These are phyloP conservation scores for Galeopsis tetrahit DNA, from an alignment of 257 asterid species.

Conservation along the genomic window DNA sequence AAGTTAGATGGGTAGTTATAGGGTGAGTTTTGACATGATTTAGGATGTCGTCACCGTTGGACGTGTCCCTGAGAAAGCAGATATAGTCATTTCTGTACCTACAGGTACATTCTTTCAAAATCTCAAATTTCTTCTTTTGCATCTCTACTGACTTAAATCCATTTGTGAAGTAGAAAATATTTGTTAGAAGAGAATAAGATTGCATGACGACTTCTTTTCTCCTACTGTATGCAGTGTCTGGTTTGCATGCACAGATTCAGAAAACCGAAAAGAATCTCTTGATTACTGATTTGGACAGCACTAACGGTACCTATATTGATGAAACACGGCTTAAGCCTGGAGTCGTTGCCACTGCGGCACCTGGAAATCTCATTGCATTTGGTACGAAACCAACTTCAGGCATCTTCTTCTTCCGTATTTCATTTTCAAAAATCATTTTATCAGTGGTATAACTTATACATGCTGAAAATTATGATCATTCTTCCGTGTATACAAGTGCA, in stretches of 20 bases:
- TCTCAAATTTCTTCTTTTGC: not conserved
- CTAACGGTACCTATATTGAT: slow-evolving; percentile 83
- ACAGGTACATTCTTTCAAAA: slow-evolving; percentile 56
- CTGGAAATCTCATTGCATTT: slow-evolving; percentile 74
- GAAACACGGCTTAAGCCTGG: slow-evolving; percentile 81
- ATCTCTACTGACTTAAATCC: not conserved
- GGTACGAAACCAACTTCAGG: slow-evolving; percentile 47
- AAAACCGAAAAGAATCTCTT: slow-evolving; percentile 65
- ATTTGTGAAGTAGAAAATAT: not conserved
- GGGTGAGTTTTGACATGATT: slow-evolving; percentile 23
- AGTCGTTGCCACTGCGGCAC: slow-evolving; percentile 60
- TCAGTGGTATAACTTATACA: no score
- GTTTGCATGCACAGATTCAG: slow-evolving; percentile 75
- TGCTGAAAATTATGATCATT: not conserved
- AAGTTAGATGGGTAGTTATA: not conserved
- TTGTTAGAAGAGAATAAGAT: not conserved
- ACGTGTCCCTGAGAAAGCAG: slow-evolving; percentile 72
- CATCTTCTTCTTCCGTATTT: not conserved
- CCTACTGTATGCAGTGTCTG: slow-evolving; percentile 59
- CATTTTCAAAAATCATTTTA: not conserved
- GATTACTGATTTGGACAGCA: slow-evolving; percentile 88
- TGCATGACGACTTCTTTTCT: not conserved
- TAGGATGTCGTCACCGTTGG: slow-evolving; percentile 73
- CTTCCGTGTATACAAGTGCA: not conserved
- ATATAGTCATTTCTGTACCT: slow-evolving; percentile 78